Percentiles rank a stretch among this genome's conserved stretches.
Evolutionary conservation across 345 rosid genomes (phyloP).

Genomic region (Cardamine chenopodiifolia): DNA sequence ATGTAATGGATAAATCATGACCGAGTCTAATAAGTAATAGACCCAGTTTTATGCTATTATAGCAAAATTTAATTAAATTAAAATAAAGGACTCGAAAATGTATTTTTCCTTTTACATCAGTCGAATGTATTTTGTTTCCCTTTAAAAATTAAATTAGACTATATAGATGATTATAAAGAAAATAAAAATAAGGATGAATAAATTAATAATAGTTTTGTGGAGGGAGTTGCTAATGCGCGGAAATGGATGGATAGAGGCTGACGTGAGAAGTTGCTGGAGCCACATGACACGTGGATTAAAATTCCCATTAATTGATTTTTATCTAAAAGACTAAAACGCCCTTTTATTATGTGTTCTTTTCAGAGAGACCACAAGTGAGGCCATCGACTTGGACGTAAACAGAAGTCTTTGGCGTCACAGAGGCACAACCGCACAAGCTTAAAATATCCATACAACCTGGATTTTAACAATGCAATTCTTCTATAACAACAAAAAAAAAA

Average conservation of each 20-base stretch:
- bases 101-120: background rate
- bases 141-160: background rate
- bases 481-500: background rate
- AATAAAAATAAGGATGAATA: background rate
- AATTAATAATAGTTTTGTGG: constrained; percentile 21
- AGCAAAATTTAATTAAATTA: background rate
- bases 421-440: constrained; percentile 8
- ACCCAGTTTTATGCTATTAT: background rate
- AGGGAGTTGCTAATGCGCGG: constrained; percentile 33
- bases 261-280: constrained; percentile 46
- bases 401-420: background rate
- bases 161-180: background rate
- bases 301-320: background rate
- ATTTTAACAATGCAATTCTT: constrained; percentile 18
- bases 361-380: background rate
- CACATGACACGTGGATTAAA: constrained; percentile 15
- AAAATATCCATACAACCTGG: background rate
- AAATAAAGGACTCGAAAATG: background rate
- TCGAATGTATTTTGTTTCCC: background rate
- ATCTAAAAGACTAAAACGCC: background rate
- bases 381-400: background rate
- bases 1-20: constrained; percentile 31
- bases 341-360: background rate
- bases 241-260: constrained; percentile 48
- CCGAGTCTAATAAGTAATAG: constrained; percentile 1